These are phyloP conservation scores for Erysimum pusillum DNA, from an alignment of 441 rosid genomes.

Conservation along the genomic window DNA sequence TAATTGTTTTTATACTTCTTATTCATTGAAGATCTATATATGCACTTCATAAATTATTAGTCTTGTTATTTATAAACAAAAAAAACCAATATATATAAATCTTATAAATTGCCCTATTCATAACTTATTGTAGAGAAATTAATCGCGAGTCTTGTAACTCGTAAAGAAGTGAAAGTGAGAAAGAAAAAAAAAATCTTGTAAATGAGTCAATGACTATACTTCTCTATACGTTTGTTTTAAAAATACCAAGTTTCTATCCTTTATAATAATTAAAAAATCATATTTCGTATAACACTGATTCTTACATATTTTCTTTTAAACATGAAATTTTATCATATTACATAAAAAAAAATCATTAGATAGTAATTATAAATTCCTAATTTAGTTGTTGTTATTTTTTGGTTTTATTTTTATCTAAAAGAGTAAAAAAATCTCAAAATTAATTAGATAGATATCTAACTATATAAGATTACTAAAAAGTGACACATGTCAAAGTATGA, in stretches of 20 bases:
- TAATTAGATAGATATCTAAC: background rate
- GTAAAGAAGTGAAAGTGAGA: background rate
- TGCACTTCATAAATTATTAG: background rate
- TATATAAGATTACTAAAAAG: background rate
- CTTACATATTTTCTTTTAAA: background rate
- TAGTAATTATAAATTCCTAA: background rate
- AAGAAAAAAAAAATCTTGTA: background rate
- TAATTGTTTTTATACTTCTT: background rate
- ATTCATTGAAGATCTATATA: background rate
- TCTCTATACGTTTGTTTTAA: background rate
- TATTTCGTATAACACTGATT: background rate
- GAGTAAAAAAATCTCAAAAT: background rate
- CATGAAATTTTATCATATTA: background rate
- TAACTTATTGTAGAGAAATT: background rate
- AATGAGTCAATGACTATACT: background rate
- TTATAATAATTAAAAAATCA: background rate
- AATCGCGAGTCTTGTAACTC: background rate
- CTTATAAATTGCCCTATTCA: too few relatives aligned
- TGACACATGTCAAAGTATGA: slow-evolving; percentile 24
- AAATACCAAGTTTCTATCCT: background rate
- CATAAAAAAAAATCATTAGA: too few relatives aligned
- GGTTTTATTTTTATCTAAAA: background rate
- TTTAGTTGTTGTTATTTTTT: background rate
- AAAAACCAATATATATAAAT: background rate
- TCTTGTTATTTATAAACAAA: background rate